These are phyloP conservation scores for Gnomoniopsis smithogilvyi DNA, from an alignment of 2,329 filamentous ascomycete species.

Conservation along the genomic window DNA sequence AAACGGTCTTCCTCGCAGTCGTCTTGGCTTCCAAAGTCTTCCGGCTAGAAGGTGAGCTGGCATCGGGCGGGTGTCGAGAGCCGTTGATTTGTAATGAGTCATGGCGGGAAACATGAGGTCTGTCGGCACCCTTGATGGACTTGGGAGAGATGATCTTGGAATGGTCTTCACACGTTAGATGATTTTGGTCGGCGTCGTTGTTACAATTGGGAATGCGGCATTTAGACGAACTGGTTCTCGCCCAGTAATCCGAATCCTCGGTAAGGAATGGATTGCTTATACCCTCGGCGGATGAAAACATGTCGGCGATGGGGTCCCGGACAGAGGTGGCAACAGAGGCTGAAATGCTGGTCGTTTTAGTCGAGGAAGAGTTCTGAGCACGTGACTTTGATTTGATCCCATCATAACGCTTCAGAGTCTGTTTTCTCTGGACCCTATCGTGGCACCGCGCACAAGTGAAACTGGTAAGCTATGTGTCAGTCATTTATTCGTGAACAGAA, in stretches of 20 bases:
- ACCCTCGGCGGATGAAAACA: neutral
- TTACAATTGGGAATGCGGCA: constrained; percentile 13
- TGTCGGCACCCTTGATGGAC: neutral
- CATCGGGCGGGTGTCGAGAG: neutral
- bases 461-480: constrained; percentile 2
- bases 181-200: neutral
- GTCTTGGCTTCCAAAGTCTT: constrained; percentile 14
- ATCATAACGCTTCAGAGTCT: neutral
- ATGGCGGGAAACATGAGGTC: neutral
- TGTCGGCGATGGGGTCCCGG: neutral
- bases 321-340: neutral
- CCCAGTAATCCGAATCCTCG: constrained; percentile 7
- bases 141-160: constrained; percentile 6
- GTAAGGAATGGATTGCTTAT: constrained; percentile 13
- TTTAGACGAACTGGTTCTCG: constrained; percentile 3
- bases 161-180: constrained; percentile 11
- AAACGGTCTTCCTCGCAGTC: constrained; percentile 16
- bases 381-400: neutral
- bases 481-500: neutral
- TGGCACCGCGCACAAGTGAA: constrained; percentile 14
- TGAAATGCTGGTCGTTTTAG: neutral
- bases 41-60: neutral
- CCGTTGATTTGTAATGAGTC: neutral
- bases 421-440: neutral
- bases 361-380: neutral